Evolutionary conservation across 352 stramenopile species (phyloP).

Genomic region (Phytophthora rubi): DNA sequence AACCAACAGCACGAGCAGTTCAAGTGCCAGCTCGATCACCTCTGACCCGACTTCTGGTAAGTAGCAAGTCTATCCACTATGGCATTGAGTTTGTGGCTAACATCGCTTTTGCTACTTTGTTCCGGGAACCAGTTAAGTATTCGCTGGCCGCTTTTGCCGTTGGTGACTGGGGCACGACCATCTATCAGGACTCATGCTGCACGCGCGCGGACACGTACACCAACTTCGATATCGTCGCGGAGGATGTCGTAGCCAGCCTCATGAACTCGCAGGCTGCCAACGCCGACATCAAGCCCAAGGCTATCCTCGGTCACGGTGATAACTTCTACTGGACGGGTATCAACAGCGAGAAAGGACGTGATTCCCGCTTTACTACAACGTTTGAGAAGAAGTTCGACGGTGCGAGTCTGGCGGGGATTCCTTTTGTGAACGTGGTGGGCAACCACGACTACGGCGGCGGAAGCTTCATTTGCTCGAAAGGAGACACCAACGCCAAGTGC

Average conservation of each 20-base stretch:
- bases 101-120: background rate
- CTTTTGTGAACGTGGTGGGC: constrained; percentile 65
- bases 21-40: background rate
- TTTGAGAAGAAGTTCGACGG: constrained; percentile 44
- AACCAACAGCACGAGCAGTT: background rate
- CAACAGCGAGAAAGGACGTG: constrained; percentile 32
- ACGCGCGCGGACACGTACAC: constrained; percentile 26
- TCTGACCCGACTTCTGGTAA: constrained; percentile 2
- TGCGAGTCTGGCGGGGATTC: constrained; percentile 40
- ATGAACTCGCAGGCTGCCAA: constrained; percentile 41
- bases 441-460: constrained; percentile 74
- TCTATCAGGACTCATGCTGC: constrained; percentile 48
- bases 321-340: constrained; percentile 64
- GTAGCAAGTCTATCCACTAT: background rate
- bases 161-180: constrained; percentile 43
- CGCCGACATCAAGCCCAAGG: constrained; percentile 47
- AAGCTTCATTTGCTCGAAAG: constrained; percentile 51
- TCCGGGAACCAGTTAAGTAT: constrained; percentile 1
- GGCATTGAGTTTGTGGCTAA: background rate
- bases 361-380: constrained; percentile 45
- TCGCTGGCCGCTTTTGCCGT: constrained; percentile 16
- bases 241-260: constrained; percentile 33
- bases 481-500: constrained; percentile 44
- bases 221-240: constrained; percentile 30
- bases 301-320: constrained; percentile 37